Conservation (phyloP, 1,284 basidiomycete genomes). For the Inonotus hispidus region DNA sequence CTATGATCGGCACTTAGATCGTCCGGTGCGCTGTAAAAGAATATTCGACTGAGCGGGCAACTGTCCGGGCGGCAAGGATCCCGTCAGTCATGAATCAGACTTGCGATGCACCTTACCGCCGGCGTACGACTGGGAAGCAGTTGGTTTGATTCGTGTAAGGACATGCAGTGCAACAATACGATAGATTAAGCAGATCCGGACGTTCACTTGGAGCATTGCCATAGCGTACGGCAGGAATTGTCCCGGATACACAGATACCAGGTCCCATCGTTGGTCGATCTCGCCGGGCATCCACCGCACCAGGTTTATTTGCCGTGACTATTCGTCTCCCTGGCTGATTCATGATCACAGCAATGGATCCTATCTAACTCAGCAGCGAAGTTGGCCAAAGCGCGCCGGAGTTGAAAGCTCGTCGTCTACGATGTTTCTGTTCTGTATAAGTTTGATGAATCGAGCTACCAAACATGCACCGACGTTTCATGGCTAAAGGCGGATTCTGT, state of each 20-base stretch:
- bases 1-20: no score
- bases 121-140: no score
- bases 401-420: neutral
- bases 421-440: no score
- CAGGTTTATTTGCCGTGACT: neutral
- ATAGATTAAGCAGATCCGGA: neutral
- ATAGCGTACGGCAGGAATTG: neutral
- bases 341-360: neutral
- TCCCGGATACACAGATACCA: neutral
- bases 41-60: no score
- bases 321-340: neutral
- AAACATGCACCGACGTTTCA: no score
- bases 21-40: no score
- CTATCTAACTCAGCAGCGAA: neutral
- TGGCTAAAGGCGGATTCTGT: no score
- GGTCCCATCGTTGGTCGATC: constrained; percentile 2
- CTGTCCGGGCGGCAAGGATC: no score
- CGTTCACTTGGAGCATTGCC: neutral
- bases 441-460: no score
- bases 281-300: neutral
- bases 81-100: neutral
- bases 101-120: neutral
- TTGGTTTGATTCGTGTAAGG: neutral
- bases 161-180: neutral
- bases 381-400: neutral